These are phyloP conservation scores for Medicago arabica DNA, from an alignment of 306 rosid species.

Conservation along the genomic window DNA sequence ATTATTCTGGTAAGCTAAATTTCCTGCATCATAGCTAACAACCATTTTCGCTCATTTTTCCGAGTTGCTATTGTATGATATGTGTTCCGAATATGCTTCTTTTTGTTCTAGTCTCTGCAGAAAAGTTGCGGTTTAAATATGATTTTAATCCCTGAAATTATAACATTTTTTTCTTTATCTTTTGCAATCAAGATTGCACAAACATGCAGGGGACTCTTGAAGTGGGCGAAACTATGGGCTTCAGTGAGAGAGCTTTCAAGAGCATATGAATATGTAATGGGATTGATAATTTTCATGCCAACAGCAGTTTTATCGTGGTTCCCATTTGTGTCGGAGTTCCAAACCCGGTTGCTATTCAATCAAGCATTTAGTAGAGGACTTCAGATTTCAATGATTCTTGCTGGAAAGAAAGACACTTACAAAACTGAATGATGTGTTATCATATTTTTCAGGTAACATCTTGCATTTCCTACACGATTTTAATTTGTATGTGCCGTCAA, in stretches of 20 bases:
- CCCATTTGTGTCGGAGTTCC: slow-evolving; percentile 90
- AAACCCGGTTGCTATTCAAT: slow-evolving; percentile 89
- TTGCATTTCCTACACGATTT: background rate
- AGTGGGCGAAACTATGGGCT: slow-evolving; percentile 72
- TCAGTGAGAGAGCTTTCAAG: slow-evolving; percentile 83
- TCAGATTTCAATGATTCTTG: slow-evolving; percentile 91
- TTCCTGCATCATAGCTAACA: slow-evolving; percentile 4
- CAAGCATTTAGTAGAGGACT: slow-evolving; percentile 98
- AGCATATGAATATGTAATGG: slow-evolving; percentile 92
- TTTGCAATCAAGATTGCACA: slow-evolving; percentile 71
- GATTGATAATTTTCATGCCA: slow-evolving; percentile 80
- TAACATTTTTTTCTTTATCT: slow-evolving; percentile 7
- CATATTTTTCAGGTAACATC: slow-evolving; percentile 34
- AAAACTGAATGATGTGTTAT: slow-evolving; percentile 41
- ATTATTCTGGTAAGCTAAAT: slow-evolving; percentile 71
- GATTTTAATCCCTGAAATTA: no score
- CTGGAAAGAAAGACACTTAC: slow-evolving; percentile 68
- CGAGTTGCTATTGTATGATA: no score
- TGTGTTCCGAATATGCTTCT: no score
- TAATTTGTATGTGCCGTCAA: background rate
- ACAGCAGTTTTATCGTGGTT: slow-evolving; percentile 87
- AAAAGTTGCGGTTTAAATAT: no score
- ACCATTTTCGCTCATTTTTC: background rate
- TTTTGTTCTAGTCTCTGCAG: no score
- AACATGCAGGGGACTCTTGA: slow-evolving; percentile 68